phyloP scores from a whole-genome alignment of 345 rosid genomes.

The Gossypium longicalyx region DNA sequence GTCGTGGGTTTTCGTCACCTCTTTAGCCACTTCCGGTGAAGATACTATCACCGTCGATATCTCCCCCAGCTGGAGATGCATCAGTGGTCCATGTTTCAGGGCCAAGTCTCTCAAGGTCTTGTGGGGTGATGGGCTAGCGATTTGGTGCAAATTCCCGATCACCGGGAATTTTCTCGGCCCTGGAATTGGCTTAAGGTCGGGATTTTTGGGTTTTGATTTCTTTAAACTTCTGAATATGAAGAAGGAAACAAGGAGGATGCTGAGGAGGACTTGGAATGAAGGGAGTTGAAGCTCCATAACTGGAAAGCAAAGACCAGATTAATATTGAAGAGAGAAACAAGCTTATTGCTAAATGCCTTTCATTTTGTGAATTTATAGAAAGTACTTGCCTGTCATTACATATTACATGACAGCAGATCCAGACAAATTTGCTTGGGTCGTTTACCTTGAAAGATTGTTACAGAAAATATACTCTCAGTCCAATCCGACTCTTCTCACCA shows the following conservation, averaged over 20 bases:
- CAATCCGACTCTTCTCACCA: too few relatives aligned
- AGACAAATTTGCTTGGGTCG: not conserved
- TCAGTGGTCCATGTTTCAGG: constrained; percentile 5
- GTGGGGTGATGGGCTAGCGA: not conserved
- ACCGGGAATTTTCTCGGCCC: not conserved
- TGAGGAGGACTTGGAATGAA: not conserved
- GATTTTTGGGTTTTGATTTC: not conserved
- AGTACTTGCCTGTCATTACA: not conserved
- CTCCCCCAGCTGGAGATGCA: constrained; percentile 4
- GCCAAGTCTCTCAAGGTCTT: not conserved
- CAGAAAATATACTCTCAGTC: too few relatives aligned
- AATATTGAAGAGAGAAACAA: not conserved
- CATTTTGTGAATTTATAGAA: not conserved
- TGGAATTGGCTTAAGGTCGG: not conserved
- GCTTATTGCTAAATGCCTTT: not conserved
- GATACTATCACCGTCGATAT: not conserved
- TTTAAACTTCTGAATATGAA: not conserved
- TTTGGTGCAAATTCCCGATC: not conserved
- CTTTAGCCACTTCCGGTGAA: constrained; percentile 4
- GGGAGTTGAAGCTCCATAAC: constrained; percentile 1
- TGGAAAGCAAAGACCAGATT: not conserved
- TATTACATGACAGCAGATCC: not conserved
- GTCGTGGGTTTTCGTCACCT: not conserved
- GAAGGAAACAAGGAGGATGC: not conserved
- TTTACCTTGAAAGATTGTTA: not conserved